Evolutionary conservation across 306 rosid genomes (phyloP), one percentile per base, ranked within the genome.

Genomic region (Spatholobus suberectus): DNA sequence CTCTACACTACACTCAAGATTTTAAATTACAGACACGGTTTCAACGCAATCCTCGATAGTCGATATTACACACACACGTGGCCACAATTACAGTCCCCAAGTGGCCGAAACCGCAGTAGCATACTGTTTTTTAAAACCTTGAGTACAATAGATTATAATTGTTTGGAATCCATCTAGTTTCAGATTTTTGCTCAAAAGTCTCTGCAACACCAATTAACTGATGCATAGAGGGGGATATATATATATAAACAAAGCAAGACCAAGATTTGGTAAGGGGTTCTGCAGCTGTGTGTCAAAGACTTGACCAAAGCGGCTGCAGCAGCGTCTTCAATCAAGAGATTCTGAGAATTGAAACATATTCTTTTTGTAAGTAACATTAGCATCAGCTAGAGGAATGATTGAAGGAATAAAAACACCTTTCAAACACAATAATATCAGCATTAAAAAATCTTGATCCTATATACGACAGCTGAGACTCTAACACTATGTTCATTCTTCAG

Each of bases 401-500:
- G 15, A 58, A 23, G 17, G 41, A 26, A 66, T 23, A 61, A 76
- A 15, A 34, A 20, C 49, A 26, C 4, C 3, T 8, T 12, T 65
- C 71, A 14, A 77, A 41, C 77, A 65, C 6, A 21, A 8, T 18
- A 66, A 18, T 37, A 5, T 0, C 15, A 54, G 67, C 18, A 38
- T 77, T 62, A 18, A 65, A 81, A 63, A 65, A 76, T 34, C 78
- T 46, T 0, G 63, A 78, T 26, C 83, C n/a, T 32, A 70, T 32
- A 80, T 5, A 35, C 14, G 1, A 8, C 65, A 20, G 38, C 29
- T 23, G 46, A 59, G 4, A 26, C 51, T 18, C 24, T 21, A 68
- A 10, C 9, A 69, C 40, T 44, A 62, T 40, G 18, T 75, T 14
- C 77, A 10, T 8, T 40, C 18, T 66, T 27, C 73, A 15, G n/a